Evolutionary conservation across 495 filamentous ascomycete genomes (phyloP), one percentile per base, ranked within the genome.

Genomic region (Polyplosphaeria fusca): DNA sequence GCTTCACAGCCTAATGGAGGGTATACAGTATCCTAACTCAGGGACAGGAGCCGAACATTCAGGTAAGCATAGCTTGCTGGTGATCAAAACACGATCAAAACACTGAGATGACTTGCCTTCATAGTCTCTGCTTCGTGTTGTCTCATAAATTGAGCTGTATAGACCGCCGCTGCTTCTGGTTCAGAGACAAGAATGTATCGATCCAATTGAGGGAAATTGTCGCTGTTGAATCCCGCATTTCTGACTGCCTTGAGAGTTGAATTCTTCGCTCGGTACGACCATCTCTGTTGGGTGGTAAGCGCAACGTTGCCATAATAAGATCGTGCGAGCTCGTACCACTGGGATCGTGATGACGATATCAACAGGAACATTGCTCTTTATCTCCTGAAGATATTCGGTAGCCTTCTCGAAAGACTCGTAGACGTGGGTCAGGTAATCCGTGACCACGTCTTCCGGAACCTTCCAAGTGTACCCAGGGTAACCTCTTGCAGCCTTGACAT

Each of bases 291-390:
- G 11, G 23, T 11, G 27, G 23, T 47, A 16, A 18, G 7, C 4
- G 23, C 9, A 48, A 4, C n/a, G 20, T 30, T 3, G 45, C 24
- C 2, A 11, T 18, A 24, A 48, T 24, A 3, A 13, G 3, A 22
- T 18, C 4, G 16, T 13, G 23, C n/a, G n/a, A n/a, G n/a, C n/a
- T 3, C 45, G 4, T 50, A 50, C 58, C 28, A 39, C 45, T n/a
- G 58, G 58, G 2, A 61, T 32, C 13, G 58, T 61, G 40, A 61
- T 44, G 37, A 61, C 44, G 14, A 61, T 43, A 50, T 61, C 58
- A 16, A 45, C 28, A 4, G 27, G 47, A 2, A 52, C 18, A 4
- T 4, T 23, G 43, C 7, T 22, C 23, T 30, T 38, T 19, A 35
- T 28, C 32, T 23, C 32, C 5, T 16, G 16, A 9, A 42, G 2